Evolutionary conservation across 2,329 filamentous ascomycete species (phyloP), one percentile per base, ranked within the genome.

Genomic region (Penicillium thymicola): DNA sequence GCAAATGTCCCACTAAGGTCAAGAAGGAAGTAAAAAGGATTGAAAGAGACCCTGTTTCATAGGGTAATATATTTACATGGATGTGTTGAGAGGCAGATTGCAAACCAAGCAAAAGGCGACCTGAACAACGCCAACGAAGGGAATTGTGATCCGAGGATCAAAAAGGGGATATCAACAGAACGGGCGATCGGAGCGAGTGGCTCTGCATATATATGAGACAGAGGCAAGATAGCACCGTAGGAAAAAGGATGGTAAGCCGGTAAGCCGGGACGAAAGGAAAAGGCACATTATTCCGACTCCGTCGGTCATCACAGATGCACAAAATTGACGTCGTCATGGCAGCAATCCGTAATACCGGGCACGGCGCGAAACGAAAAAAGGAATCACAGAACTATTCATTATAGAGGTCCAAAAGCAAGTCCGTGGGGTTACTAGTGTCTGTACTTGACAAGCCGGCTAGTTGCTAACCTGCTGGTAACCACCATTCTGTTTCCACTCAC

Each of bases 401-500:
- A 56, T 25, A 30, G 38, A 51, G 25, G n/a, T 23, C 18, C 51
- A 34, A 30, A 41, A 45, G 42, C 49, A 51, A 55, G 44, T 58
- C 63, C 51, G 46, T 60, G 42, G 25, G 42, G 28, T 38, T 34
- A 25, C 36, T 28, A n/a, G 30, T 36, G 16, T 18, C 27, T 18
- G 27, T 25, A 43, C 28, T 25, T 43, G 21, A n/a, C 37, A 53
- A 45, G 21, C 32, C 27, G 3, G 18, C 52, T 64, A 65, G 46
- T 56, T 57, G 51, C 11, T 38, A 28, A 72, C 68, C 36, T 67
- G 65, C 38, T 61, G 61, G 51, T 72, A 72, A 50, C 70, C 65
- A 28, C 60, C 62, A 56, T 66, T 51, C 30, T 25, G 27, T 38
- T 58, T 65, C 67, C 67, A 75, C 57, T 72, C 72, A 42, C 66